phyloP scores from a whole-genome alignment of 129 eudicot species.

The Lactuca saligna region DNA sequence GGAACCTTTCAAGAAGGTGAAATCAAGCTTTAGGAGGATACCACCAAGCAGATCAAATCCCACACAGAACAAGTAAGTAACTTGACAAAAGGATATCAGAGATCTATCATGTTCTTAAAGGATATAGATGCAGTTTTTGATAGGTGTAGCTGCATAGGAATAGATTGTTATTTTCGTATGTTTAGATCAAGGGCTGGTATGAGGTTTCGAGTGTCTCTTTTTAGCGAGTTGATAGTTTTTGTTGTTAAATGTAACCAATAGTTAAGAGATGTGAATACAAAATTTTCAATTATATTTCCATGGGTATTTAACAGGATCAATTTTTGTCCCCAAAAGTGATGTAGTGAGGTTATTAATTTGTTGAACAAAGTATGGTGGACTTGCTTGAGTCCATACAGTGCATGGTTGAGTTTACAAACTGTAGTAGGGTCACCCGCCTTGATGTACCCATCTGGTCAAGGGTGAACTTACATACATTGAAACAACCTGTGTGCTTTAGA shows the following conservation, averaged over 20 bases:
- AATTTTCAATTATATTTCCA: not conserved
- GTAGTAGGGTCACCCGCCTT: too few species aligned
- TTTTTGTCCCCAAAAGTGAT: not conserved
- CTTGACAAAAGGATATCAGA: not conserved
- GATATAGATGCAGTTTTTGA: slow-evolving; percentile 16
- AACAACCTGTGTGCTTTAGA: too few species aligned
- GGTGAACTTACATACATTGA: too few species aligned
- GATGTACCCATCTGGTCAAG: too few species aligned
- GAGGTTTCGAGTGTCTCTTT: not conserved
- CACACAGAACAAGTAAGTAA: slow-evolving; percentile 80
- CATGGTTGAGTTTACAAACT: too few species aligned
- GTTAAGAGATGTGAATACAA: slow-evolving; percentile 8
- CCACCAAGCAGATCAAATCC: slow-evolving; percentile 87
- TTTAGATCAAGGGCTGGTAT: slow-evolving; percentile 3
- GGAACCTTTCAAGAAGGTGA: slow-evolving; percentile 44
- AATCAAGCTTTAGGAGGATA: slow-evolving; percentile 53
- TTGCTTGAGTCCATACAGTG: too few species aligned
- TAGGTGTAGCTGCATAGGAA: slow-evolving; percentile 12
- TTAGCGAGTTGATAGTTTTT: not conserved
- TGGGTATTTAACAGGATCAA: not conserved
- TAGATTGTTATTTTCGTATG: not conserved
- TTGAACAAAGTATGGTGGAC: too few species aligned
- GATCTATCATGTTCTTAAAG: not conserved
- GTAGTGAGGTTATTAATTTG: too few species aligned
- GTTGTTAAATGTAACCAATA: slow-evolving; percentile 1